Percentiles rank a stretch among this genome's conserved stretches.
Conservation (phyloP, 495 filamentous ascomycete genomes). For the Penicillium daleae region DNA sequence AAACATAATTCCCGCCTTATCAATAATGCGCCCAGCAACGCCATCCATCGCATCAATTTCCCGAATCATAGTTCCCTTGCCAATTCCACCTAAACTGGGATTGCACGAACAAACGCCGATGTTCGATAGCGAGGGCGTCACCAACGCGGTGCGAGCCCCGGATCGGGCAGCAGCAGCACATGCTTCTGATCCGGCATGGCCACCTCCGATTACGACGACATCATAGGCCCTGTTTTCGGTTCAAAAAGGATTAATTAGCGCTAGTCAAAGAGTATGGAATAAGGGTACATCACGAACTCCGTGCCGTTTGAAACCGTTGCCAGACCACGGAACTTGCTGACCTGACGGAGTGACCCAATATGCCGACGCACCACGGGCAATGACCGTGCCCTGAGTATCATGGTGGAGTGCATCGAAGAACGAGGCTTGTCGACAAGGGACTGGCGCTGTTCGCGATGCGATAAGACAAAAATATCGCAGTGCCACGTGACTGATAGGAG, state of each 20-base stretch:
- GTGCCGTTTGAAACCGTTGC: slow-evolving; percentile 52
- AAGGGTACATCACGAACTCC: slow-evolving; percentile 37
- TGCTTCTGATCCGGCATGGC: slow-evolving; percentile 94
- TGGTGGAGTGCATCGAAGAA: slow-evolving; percentile 20
- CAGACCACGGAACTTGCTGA: slow-evolving; percentile 37
- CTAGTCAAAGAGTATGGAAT: not conserved
- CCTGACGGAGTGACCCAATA: slow-evolving; percentile 28
- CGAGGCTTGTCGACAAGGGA: slow-evolving; percentile 7
- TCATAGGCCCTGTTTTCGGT: slow-evolving; percentile 76
- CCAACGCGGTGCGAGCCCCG: slow-evolving; percentile 85
- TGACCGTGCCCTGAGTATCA: slow-evolving; percentile 44
- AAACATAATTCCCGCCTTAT: slow-evolving; percentile 94
- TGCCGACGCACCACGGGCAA: slow-evolving; percentile 38
- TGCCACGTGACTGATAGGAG: slow-evolving; percentile 27
- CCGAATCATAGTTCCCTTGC: slow-evolving; percentile 95
- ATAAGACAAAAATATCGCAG: slow-evolving; percentile 28
- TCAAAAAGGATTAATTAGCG: slow-evolving; percentile 11
- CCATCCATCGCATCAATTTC: slow-evolving; percentile 97
- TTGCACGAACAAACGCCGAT: slow-evolving; percentile 98
- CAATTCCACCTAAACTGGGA: slow-evolving; percentile 95
- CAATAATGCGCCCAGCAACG: slow-evolving; percentile 83
- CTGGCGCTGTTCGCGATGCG: not conserved
- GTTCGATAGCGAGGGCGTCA: slow-evolving; percentile 85
- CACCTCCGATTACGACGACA: slow-evolving; percentile 93
- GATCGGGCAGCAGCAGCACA: slow-evolving; percentile 90